Evolutionary conservation across 2,329 filamentous ascomycete species (phyloP).

Genomic region (Orbilia javanica): DNA sequence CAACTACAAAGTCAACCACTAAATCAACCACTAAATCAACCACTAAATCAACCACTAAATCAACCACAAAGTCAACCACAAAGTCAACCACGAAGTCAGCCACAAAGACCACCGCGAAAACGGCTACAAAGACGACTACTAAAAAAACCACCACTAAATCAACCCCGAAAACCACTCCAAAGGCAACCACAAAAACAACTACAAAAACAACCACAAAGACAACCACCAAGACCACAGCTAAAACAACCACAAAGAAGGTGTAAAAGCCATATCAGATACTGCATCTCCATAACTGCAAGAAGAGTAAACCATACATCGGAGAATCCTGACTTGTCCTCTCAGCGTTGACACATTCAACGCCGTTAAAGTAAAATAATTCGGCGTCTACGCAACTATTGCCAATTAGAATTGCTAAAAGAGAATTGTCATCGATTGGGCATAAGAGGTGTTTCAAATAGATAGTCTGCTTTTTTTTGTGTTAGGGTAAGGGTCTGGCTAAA

Average conservation of each 20-base stretch:
- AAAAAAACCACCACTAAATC: neutral
- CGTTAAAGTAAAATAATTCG: no score
- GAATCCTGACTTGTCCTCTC: neutral
- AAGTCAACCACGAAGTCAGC: neutral
- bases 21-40: neutral
- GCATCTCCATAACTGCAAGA: neutral
- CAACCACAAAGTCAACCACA: neutral
- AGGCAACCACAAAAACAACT: neutral
- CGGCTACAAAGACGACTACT: neutral
- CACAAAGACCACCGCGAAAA: slow-evolving; percentile 4
- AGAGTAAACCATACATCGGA: neutral
- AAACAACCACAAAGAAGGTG: neutral
- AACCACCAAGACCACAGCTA: neutral
- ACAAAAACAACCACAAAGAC: neutral
- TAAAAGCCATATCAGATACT: neutral
- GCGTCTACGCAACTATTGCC: no score
- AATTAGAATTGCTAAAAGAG: no score
- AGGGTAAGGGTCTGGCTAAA: no score
- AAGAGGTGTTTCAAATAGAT: no score
- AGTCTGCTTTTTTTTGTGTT: no score
- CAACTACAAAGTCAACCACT: neutral
- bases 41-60: neutral
- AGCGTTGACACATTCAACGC: no score
- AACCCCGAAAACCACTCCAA: neutral
- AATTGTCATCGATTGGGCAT: no score